phyloP scores from a whole-genome alignment of 2,329 filamentous ascomycete species.

The Fusarium palustre region DNA sequence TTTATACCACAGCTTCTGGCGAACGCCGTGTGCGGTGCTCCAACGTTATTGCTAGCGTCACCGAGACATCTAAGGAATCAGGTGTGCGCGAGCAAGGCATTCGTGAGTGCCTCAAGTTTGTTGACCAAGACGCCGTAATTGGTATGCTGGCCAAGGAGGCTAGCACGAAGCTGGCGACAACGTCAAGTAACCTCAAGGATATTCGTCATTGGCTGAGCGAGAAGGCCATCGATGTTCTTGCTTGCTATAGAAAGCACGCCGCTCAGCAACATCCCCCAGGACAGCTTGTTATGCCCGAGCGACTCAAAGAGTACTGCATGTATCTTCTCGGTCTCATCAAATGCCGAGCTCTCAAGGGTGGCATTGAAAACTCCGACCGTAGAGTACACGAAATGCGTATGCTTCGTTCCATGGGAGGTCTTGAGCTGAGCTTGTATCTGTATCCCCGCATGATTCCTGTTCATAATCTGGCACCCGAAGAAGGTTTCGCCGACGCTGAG shows the following conservation, averaged over 20 bases:
- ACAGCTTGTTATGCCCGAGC: constrained; percentile 94
- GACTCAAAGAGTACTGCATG: constrained; percentile 96
- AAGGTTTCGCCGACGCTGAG: constrained; percentile 90
- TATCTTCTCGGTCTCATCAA: constrained; percentile 93
- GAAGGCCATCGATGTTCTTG: constrained; percentile 91
- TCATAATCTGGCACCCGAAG: constrained; percentile 86
- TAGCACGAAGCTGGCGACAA: constrained; percentile 80
- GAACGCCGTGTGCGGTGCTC: constrained; percentile 91
- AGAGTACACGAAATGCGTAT: constrained; percentile 92
- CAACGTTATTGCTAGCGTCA: constrained; percentile 93
- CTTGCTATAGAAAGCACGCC: constrained; percentile 92
- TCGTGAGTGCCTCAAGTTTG: constrained; percentile 87
- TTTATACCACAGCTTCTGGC: constrained; percentile 92
- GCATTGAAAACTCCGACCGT: constrained; percentile 89
- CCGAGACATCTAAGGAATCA: constrained; percentile 68
- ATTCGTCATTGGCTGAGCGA: constrained; percentile 86
- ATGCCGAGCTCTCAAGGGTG: constrained; percentile 91
- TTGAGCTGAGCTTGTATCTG: constrained; percentile 89
- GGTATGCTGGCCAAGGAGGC: constrained; percentile 93
- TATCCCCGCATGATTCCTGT: constrained; percentile 94
- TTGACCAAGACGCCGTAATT: constrained; percentile 95
- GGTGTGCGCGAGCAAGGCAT: constrained; percentile 64
- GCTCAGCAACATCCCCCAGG: constrained; percentile 86
- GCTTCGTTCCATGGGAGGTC: constrained; percentile 86
- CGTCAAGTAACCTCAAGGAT: constrained; percentile 82